Evolutionary conservation across 768 basidiomycete genomes (phyloP).

Genomic region (Pleurotus pulmonarius): DNA sequence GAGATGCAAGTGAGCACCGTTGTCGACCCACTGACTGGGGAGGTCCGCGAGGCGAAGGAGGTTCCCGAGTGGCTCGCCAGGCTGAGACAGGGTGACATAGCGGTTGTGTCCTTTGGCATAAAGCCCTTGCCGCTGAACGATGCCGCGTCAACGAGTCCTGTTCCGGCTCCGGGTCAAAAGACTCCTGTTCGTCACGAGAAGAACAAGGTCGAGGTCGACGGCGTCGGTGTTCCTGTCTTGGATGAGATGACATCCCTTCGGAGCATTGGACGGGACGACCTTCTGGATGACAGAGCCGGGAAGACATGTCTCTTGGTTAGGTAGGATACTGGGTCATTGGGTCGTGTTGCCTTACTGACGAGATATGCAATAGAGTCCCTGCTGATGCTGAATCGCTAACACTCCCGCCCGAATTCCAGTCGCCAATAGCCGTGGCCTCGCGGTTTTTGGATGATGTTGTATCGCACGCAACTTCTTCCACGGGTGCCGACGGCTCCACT

Average conservation of each 20-base stretch:
- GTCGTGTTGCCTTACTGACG: not conserved
- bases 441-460: constrained; percentile 45
- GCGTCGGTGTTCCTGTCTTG: constrained; percentile 53
- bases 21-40: constrained; percentile 77
- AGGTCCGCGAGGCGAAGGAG: constrained; percentile 51
- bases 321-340: not conserved
- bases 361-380: constrained; percentile 1
- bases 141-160: constrained; percentile 9
- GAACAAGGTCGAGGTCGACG: constrained; percentile 34
- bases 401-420: constrained; percentile 14
- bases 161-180: constrained; percentile 15
- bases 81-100: constrained; percentile 46
- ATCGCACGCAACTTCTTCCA: constrained; percentile 8
- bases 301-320: constrained; percentile 6
- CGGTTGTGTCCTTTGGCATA: constrained; percentile 53
- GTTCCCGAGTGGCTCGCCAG: constrained; percentile 73
- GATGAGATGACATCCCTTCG: constrained; percentile 78
- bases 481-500: constrained; percentile 11
- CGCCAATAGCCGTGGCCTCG: constrained; percentile 58
- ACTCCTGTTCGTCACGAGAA: constrained; percentile 6
- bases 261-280: constrained; percentile 46
- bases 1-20: constrained; percentile 59
- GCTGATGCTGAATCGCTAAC: constrained; percentile 6
- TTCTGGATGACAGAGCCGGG: constrained; percentile 2
- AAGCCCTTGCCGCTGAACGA: constrained; percentile 29